A percentile compares a stretch with the other conserved stretches of the same genome.
Evolutionary conservation across 768 basidiomycete genomes (phyloP).

Genomic region (Mycena indigotica): DNA sequence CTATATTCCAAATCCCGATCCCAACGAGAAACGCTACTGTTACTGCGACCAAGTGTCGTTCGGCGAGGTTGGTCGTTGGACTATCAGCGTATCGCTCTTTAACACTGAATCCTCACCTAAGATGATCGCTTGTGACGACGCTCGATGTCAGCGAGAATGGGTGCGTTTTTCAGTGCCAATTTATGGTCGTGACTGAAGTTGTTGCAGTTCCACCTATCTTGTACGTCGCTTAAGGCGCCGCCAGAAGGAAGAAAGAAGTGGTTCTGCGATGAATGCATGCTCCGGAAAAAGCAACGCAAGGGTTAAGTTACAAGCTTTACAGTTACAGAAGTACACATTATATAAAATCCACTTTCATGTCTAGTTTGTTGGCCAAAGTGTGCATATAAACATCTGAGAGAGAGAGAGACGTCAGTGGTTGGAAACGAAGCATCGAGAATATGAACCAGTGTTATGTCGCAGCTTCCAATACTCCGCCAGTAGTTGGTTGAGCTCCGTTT

Average conservation of each 20-base stretch:
- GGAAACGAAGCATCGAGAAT: neutral
- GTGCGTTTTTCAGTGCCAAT: conserved; percentile 38
- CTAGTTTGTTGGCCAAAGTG: conserved; percentile 78
- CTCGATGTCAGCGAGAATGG: conserved; percentile 79
- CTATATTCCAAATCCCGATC: conserved; percentile 32
- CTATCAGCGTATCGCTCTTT: conserved; percentile 10
- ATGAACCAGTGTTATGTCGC: conserved; percentile 71
- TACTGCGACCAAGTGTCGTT: conserved; percentile 80
- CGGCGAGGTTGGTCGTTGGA: conserved; percentile 64
- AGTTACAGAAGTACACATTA: neutral
- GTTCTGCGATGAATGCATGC: conserved; percentile 69
- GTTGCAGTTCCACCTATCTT: conserved; percentile 70
- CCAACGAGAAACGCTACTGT: conserved; percentile 70
- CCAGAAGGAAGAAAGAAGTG: conserved; percentile 62
- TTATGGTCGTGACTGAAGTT: conserved; percentile 1
- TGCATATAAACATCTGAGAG: conserved; percentile 81
- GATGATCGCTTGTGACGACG: conserved; percentile 89
- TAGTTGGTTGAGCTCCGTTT: conserved; percentile 78
- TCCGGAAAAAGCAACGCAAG: conserved; percentile 39
- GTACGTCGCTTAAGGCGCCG: conserved; percentile 59
- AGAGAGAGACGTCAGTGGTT: neutral
- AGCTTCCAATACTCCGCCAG: conserved; percentile 83
- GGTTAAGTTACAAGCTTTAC: conserved; percentile 10
- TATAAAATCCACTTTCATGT: conserved; percentile 45
- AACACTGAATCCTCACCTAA: conserved; percentile 30